Evolutionary conservation across 2,329 filamentous ascomycete species (phyloP).

Genomic region (Fusarium chuoi): DNA sequence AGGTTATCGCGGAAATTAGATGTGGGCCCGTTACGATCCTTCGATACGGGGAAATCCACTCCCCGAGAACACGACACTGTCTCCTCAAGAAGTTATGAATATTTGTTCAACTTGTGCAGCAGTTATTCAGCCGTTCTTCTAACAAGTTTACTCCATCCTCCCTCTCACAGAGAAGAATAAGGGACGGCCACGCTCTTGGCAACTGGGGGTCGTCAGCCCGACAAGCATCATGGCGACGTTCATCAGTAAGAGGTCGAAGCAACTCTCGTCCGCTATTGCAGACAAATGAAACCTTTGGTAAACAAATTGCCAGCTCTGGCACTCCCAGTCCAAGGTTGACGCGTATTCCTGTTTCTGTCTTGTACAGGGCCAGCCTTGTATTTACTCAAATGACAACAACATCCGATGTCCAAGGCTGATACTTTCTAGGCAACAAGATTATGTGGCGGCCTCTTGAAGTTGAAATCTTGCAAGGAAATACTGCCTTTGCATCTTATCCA

Average conservation of each 20-base stretch:
- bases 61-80: slow-evolving; percentile 6
- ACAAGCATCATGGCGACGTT: background rate
- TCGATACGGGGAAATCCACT: background rate
- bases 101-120: background rate
- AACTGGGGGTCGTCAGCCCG: background rate
- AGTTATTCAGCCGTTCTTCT: background rate
- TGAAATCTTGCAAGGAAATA: background rate
- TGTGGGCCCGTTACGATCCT: slow-evolving; percentile 5
- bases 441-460: background rate
- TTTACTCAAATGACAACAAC: background rate
- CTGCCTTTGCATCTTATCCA: background rate
- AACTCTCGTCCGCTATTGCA: background rate
- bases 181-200: background rate
- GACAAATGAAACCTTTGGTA: no score
- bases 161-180: no score
- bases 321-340: background rate
- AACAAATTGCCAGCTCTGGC: background rate
- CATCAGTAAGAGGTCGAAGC: background rate
- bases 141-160: background rate
- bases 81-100: background rate
- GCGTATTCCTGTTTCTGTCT: background rate
- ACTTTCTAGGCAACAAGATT: background rate
- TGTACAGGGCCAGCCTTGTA: background rate
- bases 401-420: background rate
- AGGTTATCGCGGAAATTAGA: slow-evolving; percentile 1